Evolutionary conservation across 2,329 filamentous ascomycete species (phyloP).

Genomic region (Diaporthe citri): DNA sequence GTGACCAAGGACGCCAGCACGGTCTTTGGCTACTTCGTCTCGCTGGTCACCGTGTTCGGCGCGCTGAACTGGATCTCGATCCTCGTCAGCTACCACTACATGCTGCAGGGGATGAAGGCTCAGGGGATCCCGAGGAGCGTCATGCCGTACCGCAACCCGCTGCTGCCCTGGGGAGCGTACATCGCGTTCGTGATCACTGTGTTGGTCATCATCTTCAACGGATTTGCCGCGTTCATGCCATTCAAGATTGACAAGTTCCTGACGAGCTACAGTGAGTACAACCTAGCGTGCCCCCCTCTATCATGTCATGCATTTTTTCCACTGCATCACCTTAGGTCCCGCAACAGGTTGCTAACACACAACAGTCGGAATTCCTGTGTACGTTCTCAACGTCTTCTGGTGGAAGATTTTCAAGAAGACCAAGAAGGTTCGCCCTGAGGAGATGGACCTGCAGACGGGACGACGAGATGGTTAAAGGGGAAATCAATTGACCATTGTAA

Average conservation of each 20-base stretch:
- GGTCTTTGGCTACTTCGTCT: constrained; percentile 58
- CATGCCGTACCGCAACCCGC: constrained; percentile 54
- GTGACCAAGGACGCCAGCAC: constrained; percentile 50
- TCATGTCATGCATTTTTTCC: no score
- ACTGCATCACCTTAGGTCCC: no score
- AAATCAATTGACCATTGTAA: background rate
- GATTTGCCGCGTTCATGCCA: constrained; percentile 34
- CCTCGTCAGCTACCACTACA: constrained; percentile 55
- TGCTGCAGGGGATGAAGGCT: constrained; percentile 49
- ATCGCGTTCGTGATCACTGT: constrained; percentile 60
- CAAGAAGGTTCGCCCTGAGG: constrained; percentile 62
- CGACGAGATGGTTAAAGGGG: constrained; percentile 45
- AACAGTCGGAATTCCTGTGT: constrained; percentile 50
- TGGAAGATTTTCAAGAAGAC: constrained; percentile 75
- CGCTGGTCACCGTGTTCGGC: constrained; percentile 57
- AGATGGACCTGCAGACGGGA: constrained; percentile 69
- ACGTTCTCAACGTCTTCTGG: constrained; percentile 70
- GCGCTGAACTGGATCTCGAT: constrained; percentile 59
- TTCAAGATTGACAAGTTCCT: constrained; percentile 75
- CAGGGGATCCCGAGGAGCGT: constrained; percentile 46
- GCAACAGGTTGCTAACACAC: background rate
- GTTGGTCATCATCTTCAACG: constrained; percentile 9
- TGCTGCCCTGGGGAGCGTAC: constrained; percentile 57
- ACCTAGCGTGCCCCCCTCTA: no score
- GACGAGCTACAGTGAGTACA: constrained; percentile 60